Conservation (phyloP, 148 eudicot genomes). For the Dianthus caryophyllus region DNA sequence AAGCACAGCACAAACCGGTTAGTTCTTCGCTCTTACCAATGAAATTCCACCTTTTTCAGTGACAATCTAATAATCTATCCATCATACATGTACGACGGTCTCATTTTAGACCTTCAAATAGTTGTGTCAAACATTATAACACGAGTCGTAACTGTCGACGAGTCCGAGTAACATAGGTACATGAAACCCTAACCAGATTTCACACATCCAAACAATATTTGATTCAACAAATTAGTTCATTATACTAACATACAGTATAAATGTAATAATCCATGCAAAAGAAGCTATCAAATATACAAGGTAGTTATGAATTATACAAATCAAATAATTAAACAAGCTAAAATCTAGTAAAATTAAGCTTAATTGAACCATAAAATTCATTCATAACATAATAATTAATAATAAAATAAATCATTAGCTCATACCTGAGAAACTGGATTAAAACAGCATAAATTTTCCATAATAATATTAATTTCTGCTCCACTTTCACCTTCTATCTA, state of each 20-base stretch:
- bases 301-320: neutral
- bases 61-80: neutral
- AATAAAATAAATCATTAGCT: neutral
- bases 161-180: too few relatives aligned
- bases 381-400: neutral
- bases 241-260: neutral
- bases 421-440: slow-evolving; percentile 47
- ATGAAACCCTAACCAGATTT: slow-evolving; percentile 1
- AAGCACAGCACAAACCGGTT: neutral
- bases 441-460: slow-evolving; percentile 64
- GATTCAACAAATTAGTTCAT: slow-evolving; percentile 9
- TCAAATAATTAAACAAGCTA: neutral
- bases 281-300: slow-evolving; percentile 8
- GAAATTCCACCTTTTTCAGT: neutral
- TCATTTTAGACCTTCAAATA: too few relatives aligned
- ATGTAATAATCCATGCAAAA: slow-evolving; percentile 15
- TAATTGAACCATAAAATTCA: neutral
- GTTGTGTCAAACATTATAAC: too few relatives aligned
- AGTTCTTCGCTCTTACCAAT: neutral
- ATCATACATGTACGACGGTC: too few relatives aligned
- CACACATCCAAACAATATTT: slow-evolving; percentile 3
- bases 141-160: too few relatives aligned
- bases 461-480: slow-evolving; percentile 21
- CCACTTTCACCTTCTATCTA: slow-evolving; percentile 33
- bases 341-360: slow-evolving; percentile 4